phyloP scores from a whole-genome alignment of 208 protist genomes.

The Crithidia bombi region DNA sequence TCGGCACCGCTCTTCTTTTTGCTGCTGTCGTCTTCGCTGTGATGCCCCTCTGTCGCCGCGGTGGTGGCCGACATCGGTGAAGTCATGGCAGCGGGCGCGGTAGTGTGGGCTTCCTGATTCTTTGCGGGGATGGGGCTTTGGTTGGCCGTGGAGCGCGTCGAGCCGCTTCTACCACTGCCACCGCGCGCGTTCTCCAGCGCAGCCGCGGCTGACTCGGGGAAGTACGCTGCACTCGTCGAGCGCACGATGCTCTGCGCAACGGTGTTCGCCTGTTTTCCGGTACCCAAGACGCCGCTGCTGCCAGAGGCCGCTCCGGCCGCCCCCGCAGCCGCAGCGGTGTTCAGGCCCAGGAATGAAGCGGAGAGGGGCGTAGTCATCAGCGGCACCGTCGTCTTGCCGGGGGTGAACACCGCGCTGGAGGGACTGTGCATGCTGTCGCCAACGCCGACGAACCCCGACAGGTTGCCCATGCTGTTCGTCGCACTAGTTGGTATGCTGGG shows the following conservation, averaged over 20 bases:
- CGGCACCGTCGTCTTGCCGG: conserved; percentile 8
- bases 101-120: neutral
- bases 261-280: conserved; percentile 26
- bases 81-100: neutral
- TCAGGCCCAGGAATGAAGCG: conserved; percentile 4
- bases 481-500: neutral
- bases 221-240: conserved; percentile 17
- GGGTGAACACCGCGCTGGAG: neutral
- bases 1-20: neutral
- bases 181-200: neutral
- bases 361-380: conserved; percentile 14
- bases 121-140: neutral
- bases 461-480: conserved; percentile 5
- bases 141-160: neutral
- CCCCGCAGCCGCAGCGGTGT: neutral
- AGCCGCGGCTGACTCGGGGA: conserved; percentile 1
- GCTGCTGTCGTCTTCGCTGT: neutral
- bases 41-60: neutral
- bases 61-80: neutral
- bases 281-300: neutral
- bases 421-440: neutral
- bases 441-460: neutral
- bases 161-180: too few relatives aligned
- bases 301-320: too few relatives aligned
- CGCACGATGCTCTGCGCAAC: conserved; percentile 32